A percentile compares a stretch with the other conserved stretches of the same genome.
Conservation (phyloP, 352 stramenopile species). For the Phytophthora agathidicida region DNA sequence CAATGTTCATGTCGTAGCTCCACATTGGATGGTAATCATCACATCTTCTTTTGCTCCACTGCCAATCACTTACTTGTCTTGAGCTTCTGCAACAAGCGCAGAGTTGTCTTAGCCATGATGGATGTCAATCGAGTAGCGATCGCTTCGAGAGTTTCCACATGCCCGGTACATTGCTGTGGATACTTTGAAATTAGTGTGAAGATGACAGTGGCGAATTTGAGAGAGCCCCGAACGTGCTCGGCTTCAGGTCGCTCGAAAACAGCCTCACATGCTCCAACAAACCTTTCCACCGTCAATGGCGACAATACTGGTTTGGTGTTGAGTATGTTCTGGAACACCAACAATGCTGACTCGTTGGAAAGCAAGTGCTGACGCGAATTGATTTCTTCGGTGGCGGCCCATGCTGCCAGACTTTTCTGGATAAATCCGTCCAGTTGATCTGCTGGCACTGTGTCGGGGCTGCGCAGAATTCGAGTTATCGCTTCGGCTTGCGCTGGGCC, state of each 20-base stretch:
- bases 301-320: slow-evolving; percentile 63
- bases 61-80: slow-evolving; percentile 38
- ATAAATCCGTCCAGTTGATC: slow-evolving; percentile 64
- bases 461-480: slow-evolving; percentile 66
- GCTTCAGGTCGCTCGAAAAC: slow-evolving; percentile 42
- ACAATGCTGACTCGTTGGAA: slow-evolving; percentile 64
- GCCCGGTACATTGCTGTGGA: slow-evolving; percentile 45
- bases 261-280: slow-evolving; percentile 50
- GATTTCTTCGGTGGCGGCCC: background rate
- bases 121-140: slow-evolving; percentile 54
- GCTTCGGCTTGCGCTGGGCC: slow-evolving; percentile 68
- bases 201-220: slow-evolving; percentile 70
- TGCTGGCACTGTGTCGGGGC: slow-evolving; percentile 42
- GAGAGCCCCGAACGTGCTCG: slow-evolving; percentile 40
- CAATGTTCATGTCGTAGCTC: slow-evolving; percentile 3
- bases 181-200: slow-evolving; percentile 75
- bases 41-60: background rate
- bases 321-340: slow-evolving; percentile 80
- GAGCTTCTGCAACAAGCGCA: slow-evolving; percentile 72
- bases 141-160: slow-evolving; percentile 51
- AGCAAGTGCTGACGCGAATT: slow-evolving; percentile 44
- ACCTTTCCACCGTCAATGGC: slow-evolving; percentile 46
- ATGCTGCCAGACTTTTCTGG: slow-evolving; percentile 28
- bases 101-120: slow-evolving; percentile 68
- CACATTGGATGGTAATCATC: background rate